Base-by-base conservation (phyloP, 805 yeast genomes). In the Monosporozyma unispora region DNA sequence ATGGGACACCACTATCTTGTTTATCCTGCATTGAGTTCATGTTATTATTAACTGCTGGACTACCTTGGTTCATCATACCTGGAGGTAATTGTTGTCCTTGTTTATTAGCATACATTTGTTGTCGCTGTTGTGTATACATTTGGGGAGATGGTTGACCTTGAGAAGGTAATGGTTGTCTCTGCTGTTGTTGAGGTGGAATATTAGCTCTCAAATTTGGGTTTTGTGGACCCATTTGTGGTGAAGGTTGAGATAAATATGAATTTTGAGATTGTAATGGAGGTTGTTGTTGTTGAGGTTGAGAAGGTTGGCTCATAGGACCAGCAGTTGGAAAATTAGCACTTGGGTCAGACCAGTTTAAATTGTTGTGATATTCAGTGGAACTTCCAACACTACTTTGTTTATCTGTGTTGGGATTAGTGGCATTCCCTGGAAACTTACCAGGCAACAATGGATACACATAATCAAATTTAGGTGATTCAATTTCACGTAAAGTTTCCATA, bases 401-500 rank as follows among this genome's bases (percentile, higher is more conserved):
- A 18, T 35, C 39, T 16, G 21, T 7, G 11, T 10, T 6, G 22
- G n/a, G 28, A 11, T 21, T 21, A 21, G 14, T 31, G 14, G 35
- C 14, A 12, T 21, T 21, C 10, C 5, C 25, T 4, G 42, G 42
- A 21, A 12, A 19, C 23, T 41, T 46, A 9, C 33, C 35, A 3
- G 55, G 52, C 19, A 50, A 27, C 12, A 53, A 23, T 14, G 56
- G 56, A 16, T 48, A 48, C 7, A 50, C 45, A 21, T 44, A n/a
- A 18, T 50, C 48, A 38, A 10, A 16, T 1, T 38, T 37, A 10
- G 41, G 46, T 9, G 48, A 47, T n/a, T 47, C 48, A 6, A 31
- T 22, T 25, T 42, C 44, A 9, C 44, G 37, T 25, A 70, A 39
- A 37, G 60, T 53, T 48, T 58, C 59, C 16, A 56, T 45, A 9